Base-by-base conservation (phyloP, 495 filamentous ascomycete genomes). In the Aspergillus incahuasiensis region DNA sequence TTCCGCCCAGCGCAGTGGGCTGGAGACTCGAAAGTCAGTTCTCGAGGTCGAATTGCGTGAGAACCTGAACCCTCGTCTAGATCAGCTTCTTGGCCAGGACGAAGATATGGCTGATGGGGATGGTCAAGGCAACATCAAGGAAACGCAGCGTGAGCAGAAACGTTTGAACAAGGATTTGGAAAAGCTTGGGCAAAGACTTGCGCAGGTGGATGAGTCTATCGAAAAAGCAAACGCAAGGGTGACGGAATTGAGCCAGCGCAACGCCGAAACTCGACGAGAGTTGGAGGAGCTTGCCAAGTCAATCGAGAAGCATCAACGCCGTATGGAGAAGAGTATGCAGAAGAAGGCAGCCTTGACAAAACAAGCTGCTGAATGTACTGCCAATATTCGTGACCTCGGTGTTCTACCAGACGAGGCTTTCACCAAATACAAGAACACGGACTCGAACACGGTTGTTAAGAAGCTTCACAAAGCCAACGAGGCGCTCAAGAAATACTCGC, bases 381-480 rank as follows among this genome's bases (percentile, higher is more conserved):
- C 87, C 59, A 94, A 92, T 52, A 97, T 99, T 58, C 85, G 91
- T 51, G 90, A 96, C 60, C 77, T 99, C 7, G 94, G 94, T 61
- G 91, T 94, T 22, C 79, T 99, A 13, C 95, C 94, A 2, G 91
- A 97, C 42, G 91, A 95, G 59, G 94, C 94, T 3, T 95, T 96
- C 63, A 88, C 87, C 46, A 94, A 91, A 63, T 99, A 92, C 63
- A 82, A 89, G 62, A 87, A 84, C 63, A 82, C 86, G 43, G 84
- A 89, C 57, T 83, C 86, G 21, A 91, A 95, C 58, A 79, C 79
- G 32, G 86, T 96, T 21, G 84, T 90, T n/a, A 85, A 86, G 61
- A 86, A 86, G 20, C 83, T 98, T 7, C 87, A 94, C 70, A 96
- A 94, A 68, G 89, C 92, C 68, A 96, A 96, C 63, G 90, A 96